phyloP scores from a whole-genome alignment of 2,329 filamentous ascomycete species.

The Beauveria caledonica region DNA sequence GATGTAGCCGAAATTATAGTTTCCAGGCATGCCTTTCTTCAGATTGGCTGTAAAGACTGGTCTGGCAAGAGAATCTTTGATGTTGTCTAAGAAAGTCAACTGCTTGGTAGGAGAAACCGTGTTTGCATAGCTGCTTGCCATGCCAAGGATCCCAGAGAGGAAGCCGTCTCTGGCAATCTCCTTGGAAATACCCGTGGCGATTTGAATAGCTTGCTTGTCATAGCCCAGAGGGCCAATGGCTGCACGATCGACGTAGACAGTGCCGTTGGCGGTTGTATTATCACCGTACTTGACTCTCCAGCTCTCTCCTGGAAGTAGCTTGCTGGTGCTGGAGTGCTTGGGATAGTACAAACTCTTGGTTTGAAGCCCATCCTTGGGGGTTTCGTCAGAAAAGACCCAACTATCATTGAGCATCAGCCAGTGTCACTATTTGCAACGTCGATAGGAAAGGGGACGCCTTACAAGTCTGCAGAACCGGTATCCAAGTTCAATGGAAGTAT shows the following conservation, averaged over 20 bases:
- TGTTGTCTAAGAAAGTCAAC: slow-evolving; percentile 29
- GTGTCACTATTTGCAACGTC: too few relatives aligned
- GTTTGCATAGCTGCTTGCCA: slow-evolving; percentile 25
- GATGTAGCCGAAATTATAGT: slow-evolving; percentile 40
- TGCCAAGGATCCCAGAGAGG: slow-evolving; percentile 28
- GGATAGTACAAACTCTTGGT: slow-evolving; percentile 53
- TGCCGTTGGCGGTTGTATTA: slow-evolving; percentile 52
- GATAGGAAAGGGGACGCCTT: slow-evolving; percentile 12
- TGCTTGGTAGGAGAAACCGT: slow-evolving; percentile 25
- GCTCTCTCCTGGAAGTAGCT: slow-evolving; percentile 30
- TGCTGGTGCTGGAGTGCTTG: slow-evolving; percentile 31
- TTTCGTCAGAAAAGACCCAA: slow-evolving; percentile 60
- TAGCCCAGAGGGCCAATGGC: slow-evolving; percentile 52
- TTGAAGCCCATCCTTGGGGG: slow-evolving; percentile 34
- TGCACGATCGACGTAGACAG: slow-evolving; percentile 59
- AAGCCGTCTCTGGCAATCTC: slow-evolving; percentile 28
- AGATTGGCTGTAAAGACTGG: slow-evolving; percentile 32
- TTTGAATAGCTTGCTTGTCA: slow-evolving; percentile 55
- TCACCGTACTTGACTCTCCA: slow-evolving; percentile 61
- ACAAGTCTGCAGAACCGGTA: slow-evolving; percentile 48
- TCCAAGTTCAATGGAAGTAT: slow-evolving; percentile 61
- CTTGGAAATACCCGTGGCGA: slow-evolving; percentile 49
- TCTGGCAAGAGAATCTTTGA: slow-evolving; percentile 19
- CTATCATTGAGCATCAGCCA: slow-evolving; percentile 35
- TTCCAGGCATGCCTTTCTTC: slow-evolving; percentile 23